phyloP scores from a whole-genome alignment of 23 red algal species.

The Cyanidium caldarium region DNA sequence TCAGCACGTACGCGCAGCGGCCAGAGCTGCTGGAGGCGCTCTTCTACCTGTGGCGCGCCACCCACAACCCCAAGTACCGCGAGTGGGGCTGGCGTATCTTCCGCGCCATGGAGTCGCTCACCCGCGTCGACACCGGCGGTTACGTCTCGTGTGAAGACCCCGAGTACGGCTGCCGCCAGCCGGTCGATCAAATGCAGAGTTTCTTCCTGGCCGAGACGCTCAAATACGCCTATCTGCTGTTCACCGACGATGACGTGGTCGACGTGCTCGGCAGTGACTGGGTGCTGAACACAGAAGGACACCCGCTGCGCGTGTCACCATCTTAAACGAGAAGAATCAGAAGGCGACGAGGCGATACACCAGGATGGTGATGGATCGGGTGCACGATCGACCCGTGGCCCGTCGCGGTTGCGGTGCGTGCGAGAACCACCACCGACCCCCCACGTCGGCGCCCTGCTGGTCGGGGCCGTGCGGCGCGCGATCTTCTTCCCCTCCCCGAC shows the following conservation, averaged over 20 bases:
- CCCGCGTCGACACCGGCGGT: neutral
- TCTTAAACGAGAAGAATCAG: too few species aligned
- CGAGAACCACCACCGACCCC: too few species aligned
- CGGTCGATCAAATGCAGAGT: conserved; percentile 36
- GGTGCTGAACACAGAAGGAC: conserved; percentile 66
- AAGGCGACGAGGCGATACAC: too few species aligned
- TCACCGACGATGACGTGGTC: conserved; percentile 15
- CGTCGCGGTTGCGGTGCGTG: too few species aligned
- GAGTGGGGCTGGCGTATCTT: conserved; percentile 51
- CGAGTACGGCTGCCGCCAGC: neutral
- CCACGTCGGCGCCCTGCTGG: too few species aligned
- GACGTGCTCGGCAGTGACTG: conserved; percentile 15
- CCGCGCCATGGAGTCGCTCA: conserved; percentile 32
- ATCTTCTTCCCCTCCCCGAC: too few species aligned
- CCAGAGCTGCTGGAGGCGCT: conserved; percentile 64
- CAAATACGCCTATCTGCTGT: conserved; percentile 39
- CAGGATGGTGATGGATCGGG: too few species aligned
- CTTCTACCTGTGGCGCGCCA: conserved; percentile 53
- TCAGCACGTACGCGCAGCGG: conserved; percentile 30
- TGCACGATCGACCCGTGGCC: too few species aligned
- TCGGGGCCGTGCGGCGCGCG: too few species aligned
- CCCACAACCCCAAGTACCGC: conserved; percentile 33
- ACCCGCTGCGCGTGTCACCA: conserved; percentile 41
- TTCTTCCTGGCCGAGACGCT: conserved; percentile 41
- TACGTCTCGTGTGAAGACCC: neutral